Evolutionary conservation across 2,329 filamentous ascomycete genomes (phyloP), one percentile per base, ranked within the genome.

Genomic region (Blastomyces gilchristii): DNA sequence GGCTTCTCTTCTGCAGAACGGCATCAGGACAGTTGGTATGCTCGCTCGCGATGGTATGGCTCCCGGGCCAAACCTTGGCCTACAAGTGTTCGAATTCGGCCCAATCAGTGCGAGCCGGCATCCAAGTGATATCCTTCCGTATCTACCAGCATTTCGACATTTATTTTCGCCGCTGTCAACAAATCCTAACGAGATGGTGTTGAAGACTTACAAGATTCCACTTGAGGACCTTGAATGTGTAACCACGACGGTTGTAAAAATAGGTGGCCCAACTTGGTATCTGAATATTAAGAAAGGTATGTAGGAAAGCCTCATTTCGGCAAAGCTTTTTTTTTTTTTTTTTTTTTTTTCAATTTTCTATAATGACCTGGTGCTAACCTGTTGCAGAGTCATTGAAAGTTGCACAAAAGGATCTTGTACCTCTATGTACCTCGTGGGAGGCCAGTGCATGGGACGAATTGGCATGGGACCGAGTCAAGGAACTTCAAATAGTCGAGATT

Each of bases 101-200:
- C 83, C 86, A 1, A 79, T 85, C 49, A 82, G 88, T 63, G 82
- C 86, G 63, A 84, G 85, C 63, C 84, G 91, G 47, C 87, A 92
- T 69, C 85, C 89, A 18, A 90, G 87, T n/a, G 93, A 97, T 71
- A 81, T 95, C 45, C 80, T 99, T 12, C 92, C 94, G 0, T 97
- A 92, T 71, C 77, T 96, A 1, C 83, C 88, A 4, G 77, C 79
- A 0, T 90, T 94, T 72, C 83, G 89, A 16, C 80, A 81, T 52
- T 79, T 87, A 56, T 85, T 95, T 68, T 83, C 86, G 12, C 79
- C 83, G 14, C 74, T 96, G 0, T 88, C 90, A 1, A 83, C 85
- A 61, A 80, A 79, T 18, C 85, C 85, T 68, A 83, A 81, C 64
- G 83, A 90, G 25, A 84, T 96, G 71, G 82, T 83, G 12, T 81